Evolutionary conservation across 2,329 filamentous ascomycete species (phyloP).

Genomic region (Penicillium sp.): DNA sequence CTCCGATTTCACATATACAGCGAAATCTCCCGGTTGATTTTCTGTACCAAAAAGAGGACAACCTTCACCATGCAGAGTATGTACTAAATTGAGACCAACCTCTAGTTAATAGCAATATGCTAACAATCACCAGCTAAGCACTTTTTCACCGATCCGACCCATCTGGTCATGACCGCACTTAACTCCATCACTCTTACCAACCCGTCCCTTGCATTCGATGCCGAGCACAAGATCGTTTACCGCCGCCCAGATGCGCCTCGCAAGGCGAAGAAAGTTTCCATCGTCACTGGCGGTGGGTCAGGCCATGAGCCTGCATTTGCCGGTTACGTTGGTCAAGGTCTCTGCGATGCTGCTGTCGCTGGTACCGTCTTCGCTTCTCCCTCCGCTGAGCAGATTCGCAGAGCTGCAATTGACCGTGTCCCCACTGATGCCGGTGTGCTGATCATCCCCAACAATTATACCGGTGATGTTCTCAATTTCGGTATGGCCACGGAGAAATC

Average conservation of each 20-base stretch:
- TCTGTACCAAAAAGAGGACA: not conserved
- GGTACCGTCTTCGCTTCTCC: slow-evolving; percentile 85
- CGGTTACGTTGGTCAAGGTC: slow-evolving; percentile 74
- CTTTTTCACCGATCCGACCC: slow-evolving; percentile 78
- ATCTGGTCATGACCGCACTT: slow-evolving; percentile 73
- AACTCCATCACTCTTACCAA: slow-evolving; percentile 76
- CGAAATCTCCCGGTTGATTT: not conserved
- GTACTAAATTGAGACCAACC: not conserved
- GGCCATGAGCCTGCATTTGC: slow-evolving; percentile 88
- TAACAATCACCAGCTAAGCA: slow-evolving; percentile 58
- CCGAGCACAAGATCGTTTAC: slow-evolving; percentile 78
- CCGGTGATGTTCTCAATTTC: slow-evolving; percentile 84
- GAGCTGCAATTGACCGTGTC: slow-evolving; percentile 68
- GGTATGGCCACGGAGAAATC: slow-evolving; percentile 92
- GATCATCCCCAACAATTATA: slow-evolving; percentile 95
- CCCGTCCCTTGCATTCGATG: slow-evolving; percentile 73
- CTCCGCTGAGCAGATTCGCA: slow-evolving; percentile 74
- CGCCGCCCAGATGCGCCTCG: slow-evolving; percentile 55
- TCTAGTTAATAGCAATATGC: not conserved
- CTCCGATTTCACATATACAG: not conserved
- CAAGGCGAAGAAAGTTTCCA: slow-evolving; percentile 60
- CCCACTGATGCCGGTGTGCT: slow-evolving; percentile 69
- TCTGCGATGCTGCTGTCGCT: slow-evolving; percentile 76
- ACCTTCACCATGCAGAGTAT: not conserved
- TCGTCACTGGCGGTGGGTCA: slow-evolving; percentile 82